phyloP scores from a whole-genome alignment of 306 rosid genomes.

The Dalbergia oliveri region DNA sequence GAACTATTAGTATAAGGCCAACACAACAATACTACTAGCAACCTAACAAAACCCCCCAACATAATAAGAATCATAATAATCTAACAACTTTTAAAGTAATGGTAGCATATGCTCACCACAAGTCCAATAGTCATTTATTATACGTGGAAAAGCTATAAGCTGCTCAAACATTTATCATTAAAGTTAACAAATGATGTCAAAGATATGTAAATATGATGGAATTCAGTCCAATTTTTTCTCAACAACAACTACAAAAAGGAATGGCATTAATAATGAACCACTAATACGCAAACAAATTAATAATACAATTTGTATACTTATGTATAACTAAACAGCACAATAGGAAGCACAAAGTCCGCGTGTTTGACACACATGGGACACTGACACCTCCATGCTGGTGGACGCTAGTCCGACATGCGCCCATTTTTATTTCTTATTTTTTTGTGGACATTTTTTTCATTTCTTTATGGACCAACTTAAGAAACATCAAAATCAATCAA shows the following conservation, averaged over 20 bases:
- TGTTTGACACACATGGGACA: too few relatives aligned
- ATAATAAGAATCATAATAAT: neutral
- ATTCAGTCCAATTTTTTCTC: conserved; percentile 14
- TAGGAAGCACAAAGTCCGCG: too few relatives aligned
- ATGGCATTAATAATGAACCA: conserved; percentile 1
- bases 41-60: neutral
- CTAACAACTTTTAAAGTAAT: neutral
- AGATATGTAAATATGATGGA: neutral
- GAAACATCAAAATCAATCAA: too few relatives aligned
- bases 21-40: neutral
- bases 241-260: neutral
- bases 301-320: neutral
- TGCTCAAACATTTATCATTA: neutral
- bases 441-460: too few relatives aligned
- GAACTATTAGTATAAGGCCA: conserved; percentile 2
- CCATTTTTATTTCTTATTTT: too few relatives aligned
- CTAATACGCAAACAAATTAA: conserved; percentile 7
- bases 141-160: neutral
- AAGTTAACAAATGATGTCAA: conserved; percentile 30
- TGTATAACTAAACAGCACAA: neutral
- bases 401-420: too few relatives aligned
- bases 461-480: too few relatives aligned
- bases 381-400: too few relatives aligned
- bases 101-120: neutral
- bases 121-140: neutral